Evolutionary conservation across 1,139 yeast genomes (phyloP).

Genomic region (Yamadazyma blattariae): DNA sequence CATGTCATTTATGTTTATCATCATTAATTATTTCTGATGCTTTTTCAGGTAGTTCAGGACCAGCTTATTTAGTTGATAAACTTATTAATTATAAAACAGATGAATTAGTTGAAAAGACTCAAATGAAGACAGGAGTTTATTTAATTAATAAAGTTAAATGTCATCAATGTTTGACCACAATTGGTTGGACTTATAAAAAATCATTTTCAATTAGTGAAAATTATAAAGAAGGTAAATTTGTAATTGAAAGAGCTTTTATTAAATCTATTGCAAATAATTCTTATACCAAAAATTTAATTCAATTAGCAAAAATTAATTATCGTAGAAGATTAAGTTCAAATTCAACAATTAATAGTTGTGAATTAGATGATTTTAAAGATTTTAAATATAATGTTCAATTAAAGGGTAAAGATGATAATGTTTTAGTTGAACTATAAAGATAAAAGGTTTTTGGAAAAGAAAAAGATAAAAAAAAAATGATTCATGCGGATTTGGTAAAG

Average conservation of each 20-base stretch:
- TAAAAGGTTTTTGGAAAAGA: not conserved
- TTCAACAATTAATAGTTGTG: slow-evolving; percentile 13
- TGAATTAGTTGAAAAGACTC: slow-evolving; percentile 29
- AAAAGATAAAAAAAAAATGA: too few relatives aligned
- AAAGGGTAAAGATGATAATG: slow-evolving; percentile 12
- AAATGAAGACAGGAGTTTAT: slow-evolving; percentile 73
- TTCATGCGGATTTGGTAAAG: not conserved
- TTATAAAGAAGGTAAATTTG: slow-evolving; percentile 78
- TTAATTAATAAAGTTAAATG: slow-evolving; percentile 63
- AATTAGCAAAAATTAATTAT: slow-evolving; percentile 28
- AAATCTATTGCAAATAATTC: slow-evolving; percentile 24
- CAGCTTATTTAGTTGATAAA: slow-evolving; percentile 50
- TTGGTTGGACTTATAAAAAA: slow-evolving; percentile 80
- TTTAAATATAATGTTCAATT: slow-evolving; percentile 12
- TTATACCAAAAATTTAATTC: slow-evolving; percentile 24
- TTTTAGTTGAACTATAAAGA: slow-evolving; percentile 13
- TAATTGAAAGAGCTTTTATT: slow-evolving; percentile 52
- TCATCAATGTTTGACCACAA: slow-evolving; percentile 55
- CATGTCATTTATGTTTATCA: slow-evolving; percentile 50
- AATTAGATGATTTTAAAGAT: slow-evolving; percentile 13
- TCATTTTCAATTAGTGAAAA: slow-evolving; percentile 54
- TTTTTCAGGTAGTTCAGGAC: slow-evolving; percentile 51
- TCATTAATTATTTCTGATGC: slow-evolving; percentile 47
- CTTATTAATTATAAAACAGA: slow-evolving; percentile 42
- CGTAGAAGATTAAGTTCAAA: slow-evolving; percentile 23